These are phyloP conservation scores for Schizophyllum amplum DNA, from an alignment of 1,284 basidiomycete species.

Conservation along the genomic window DNA sequence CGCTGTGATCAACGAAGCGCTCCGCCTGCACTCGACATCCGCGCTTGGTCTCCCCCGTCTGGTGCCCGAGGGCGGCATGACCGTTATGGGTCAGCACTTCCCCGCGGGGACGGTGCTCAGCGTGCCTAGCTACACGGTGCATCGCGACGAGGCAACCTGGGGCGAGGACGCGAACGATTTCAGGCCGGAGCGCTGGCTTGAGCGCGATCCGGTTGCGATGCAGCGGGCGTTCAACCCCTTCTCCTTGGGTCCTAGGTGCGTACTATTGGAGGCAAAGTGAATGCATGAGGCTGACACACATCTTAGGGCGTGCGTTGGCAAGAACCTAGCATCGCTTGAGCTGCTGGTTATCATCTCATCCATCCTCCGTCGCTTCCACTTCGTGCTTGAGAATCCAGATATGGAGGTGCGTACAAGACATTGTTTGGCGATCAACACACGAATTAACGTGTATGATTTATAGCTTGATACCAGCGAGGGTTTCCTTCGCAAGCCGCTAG, in stretches of 20 bases:
- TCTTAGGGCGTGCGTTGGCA: conserved; percentile 60
- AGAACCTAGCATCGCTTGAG: conserved; percentile 72
- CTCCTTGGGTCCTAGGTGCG: conserved; percentile 56
- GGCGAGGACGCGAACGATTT: conserved; percentile 73
- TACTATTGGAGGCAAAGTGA: no score
- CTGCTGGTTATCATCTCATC: conserved; percentile 68
- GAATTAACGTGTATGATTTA: conserved; percentile 3
- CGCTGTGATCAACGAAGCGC: conserved; percentile 76
- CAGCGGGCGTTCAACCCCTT: conserved; percentile 75
- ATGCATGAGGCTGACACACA: not conserved
- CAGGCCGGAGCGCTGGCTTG: conserved; percentile 78
- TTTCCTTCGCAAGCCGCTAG: conserved; percentile 69
- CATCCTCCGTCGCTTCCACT: conserved; percentile 64
- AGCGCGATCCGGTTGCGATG: conserved; percentile 47
- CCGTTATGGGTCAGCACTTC: conserved; percentile 53
- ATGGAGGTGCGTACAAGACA: conserved; percentile 38
- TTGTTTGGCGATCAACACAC: conserved; percentile 6
- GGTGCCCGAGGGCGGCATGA: conserved; percentile 62
- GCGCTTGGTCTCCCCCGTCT: conserved; percentile 78
- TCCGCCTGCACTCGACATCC: conserved; percentile 77
- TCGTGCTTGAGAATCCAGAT: conserved; percentile 51
- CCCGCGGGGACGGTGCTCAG: conserved; percentile 64
- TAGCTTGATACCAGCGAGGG: conserved; percentile 68
- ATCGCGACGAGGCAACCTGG: conserved; percentile 65
- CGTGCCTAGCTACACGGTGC: conserved; percentile 74